Evolutionary conservation across 179 eudicot genomes (phyloP), one percentile per base, ranked within the genome.

Genomic region (Spinacia oleracea): DNA sequence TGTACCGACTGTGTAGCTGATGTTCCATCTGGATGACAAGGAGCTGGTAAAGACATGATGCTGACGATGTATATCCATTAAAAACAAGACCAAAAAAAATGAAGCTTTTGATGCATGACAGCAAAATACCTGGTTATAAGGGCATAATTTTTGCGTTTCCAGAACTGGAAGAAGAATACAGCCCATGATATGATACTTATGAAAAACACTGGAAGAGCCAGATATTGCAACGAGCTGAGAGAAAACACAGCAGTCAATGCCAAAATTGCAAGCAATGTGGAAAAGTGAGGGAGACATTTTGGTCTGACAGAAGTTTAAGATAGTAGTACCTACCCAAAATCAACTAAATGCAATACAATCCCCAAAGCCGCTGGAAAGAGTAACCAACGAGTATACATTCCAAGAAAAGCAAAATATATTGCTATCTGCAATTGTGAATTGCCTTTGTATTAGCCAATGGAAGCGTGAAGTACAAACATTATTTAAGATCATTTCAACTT

Each of bases 111-210:
- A 70, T 60, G 11, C 69, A 46, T 10, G 21, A 18, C 14, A 71
- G 64, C 23, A 32, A 77, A 43, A 43, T 88, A 95, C 98, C 98
- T 91, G 51, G 95, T 86, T 69, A 89, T 71, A 65, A 93, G 89
- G 32, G 95, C 90, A 51, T 89, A 84, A 65, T 91, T 95, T 83
- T 93, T 95, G 50, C 98, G 97, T 83, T 91, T 93, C 98, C 98
- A 95, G 78, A 95, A 95, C 83, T 95, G 98, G 86, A 93, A 87
- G 87, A 95, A 88, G 81, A 89, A 79, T 42, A 89, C 97, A 50
- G 97, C 97, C 98, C 98, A 95, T 71, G 89, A 84, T 78, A 90
- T 85, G 10, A 90, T 76, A 72, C 84, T 70, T 70, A 89, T 75
- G 78, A 95, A 93, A 81, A 95, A 95, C 65, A 86, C 74, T 1